phyloP scores from a whole-genome alignment of 805 yeast genomes.

The Starmerella powellii region DNA sequence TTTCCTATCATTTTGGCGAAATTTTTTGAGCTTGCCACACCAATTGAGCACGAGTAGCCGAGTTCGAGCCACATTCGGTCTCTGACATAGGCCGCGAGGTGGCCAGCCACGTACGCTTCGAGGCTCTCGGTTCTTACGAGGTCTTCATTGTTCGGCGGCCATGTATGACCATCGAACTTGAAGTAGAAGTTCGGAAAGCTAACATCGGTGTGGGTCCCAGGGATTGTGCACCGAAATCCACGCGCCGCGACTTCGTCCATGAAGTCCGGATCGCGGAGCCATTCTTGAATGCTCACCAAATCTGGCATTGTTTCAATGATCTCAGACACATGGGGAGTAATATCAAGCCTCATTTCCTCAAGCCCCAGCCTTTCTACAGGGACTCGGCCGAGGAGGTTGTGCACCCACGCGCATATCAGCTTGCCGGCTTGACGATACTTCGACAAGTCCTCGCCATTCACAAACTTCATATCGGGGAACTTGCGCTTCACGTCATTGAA shows the following conservation, averaged over 20 bases:
- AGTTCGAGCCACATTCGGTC: conserved; percentile 22
- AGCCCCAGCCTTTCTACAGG: conserved; percentile 28
- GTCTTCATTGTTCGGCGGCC: conserved; percentile 15
- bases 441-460: conserved; percentile 27
- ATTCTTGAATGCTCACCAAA: not conserved
- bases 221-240: not conserved
- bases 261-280: conserved; percentile 9
- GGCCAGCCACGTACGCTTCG: conserved; percentile 24
- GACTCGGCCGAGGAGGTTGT: conserved; percentile 9
- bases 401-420: conserved; percentile 22
- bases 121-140: conserved; percentile 6
- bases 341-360: conserved; percentile 28
- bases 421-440: conserved; percentile 27
- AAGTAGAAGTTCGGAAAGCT: conserved; percentile 25
- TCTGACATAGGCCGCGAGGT: conserved; percentile 23
- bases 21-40: conserved; percentile 24
- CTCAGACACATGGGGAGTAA: conserved; percentile 17
- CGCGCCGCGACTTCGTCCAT: conserved; percentile 9
- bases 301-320: not conserved
- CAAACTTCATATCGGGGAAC: conserved; percentile 22
- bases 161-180: conserved; percentile 21
- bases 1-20: conserved; percentile 26
- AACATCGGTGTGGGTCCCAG: not conserved
- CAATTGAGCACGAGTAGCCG: conserved; percentile 27
- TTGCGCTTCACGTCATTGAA: conserved; percentile 13